These are phyloP conservation scores for Westerdykella sp. DNA, from an alignment of 2,329 filamentous ascomycete genomes.

Conservation along the genomic window DNA sequence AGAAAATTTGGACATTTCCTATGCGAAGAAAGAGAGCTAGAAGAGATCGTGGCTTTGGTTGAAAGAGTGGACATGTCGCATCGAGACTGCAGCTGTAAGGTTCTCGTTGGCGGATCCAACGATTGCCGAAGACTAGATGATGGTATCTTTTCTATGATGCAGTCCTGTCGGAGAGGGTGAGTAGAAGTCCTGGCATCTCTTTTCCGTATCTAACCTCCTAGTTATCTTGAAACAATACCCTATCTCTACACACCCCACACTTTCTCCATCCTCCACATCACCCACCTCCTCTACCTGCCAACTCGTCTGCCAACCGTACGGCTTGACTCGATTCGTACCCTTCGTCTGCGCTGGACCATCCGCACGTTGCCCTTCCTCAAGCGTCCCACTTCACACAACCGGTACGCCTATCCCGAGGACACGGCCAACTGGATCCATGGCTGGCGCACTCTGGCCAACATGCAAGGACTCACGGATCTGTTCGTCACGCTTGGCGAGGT, in stretches of 20 bases:
- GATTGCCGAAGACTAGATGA: constrained; percentile 10
- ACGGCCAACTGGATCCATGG: constrained; percentile 29
- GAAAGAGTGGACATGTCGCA: constrained; percentile 1
- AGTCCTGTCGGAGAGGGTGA: constrained; percentile 26
- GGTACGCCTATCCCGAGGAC: constrained; percentile 30
- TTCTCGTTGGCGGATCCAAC: constrained; percentile 21
- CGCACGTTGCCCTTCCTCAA: constrained; percentile 29
- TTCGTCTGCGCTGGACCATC: constrained; percentile 29
- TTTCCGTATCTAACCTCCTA: constrained; percentile 4
- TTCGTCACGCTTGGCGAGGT: constrained; percentile 8
- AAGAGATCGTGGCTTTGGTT: neutral
- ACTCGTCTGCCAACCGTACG: constrained; percentile 19
- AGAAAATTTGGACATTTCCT: constrained; percentile 29
- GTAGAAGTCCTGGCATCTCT: constrained; percentile 4
- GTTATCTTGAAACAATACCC: constrained; percentile 27
- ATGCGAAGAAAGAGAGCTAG: constrained; percentile 12
- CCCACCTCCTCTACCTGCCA: constrained; percentile 31
- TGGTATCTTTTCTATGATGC: constrained; percentile 13
- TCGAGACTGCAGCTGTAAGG: constrained; percentile 22
- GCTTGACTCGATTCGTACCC: constrained; percentile 22
- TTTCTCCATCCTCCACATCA: constrained; percentile 31
- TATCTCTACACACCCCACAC: constrained; percentile 25
- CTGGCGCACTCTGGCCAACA: constrained; percentile 23
- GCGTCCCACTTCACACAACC: constrained; percentile 12
- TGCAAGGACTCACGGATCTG: constrained; percentile 23